These are phyloP conservation scores for Microbotryomycetes sp. DNA, from an alignment of 1,284 basidiomycete species.

Conservation along the genomic window DNA sequence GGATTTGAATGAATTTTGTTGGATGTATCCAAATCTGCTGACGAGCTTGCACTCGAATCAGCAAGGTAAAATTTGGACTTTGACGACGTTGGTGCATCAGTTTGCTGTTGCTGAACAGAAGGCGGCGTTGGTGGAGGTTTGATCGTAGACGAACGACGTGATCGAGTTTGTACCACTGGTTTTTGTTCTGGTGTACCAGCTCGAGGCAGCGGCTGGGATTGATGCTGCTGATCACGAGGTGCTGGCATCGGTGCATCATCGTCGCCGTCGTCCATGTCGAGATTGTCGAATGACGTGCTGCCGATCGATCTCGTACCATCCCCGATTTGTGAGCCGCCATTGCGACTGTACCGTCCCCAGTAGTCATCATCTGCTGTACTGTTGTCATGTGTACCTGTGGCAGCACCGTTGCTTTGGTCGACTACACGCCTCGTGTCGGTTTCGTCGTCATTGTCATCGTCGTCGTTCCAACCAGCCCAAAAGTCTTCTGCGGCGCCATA, in stretches of 20 bases:
- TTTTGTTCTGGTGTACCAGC: background rate
- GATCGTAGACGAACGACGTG: background rate
- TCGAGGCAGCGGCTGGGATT: background rate
- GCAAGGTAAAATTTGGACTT: background rate
- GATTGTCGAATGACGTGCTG: background rate
- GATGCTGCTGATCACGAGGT: background rate
- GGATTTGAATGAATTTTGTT: background rate
- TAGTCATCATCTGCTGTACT: background rate
- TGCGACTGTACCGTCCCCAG: background rate
- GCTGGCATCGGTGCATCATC: background rate
- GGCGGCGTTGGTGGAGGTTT: background rate
- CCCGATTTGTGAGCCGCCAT: background rate
- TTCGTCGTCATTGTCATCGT: background rate
- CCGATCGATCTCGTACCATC: background rate
- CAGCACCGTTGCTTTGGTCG: no score
- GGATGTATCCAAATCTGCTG: background rate
- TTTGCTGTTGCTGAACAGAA: background rate
- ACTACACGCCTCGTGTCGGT: no score
- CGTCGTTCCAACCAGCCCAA: slow-evolving; percentile 24
- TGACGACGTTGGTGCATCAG: background rate
- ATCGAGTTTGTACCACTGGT: background rate
- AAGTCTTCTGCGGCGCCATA: slow-evolving; percentile 21
- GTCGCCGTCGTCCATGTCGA: background rate
- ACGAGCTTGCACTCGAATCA: background rate
- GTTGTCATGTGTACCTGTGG: background rate